Conservation (phyloP, 441 rosid genomes). For the Omphalea diandra region DNA sequence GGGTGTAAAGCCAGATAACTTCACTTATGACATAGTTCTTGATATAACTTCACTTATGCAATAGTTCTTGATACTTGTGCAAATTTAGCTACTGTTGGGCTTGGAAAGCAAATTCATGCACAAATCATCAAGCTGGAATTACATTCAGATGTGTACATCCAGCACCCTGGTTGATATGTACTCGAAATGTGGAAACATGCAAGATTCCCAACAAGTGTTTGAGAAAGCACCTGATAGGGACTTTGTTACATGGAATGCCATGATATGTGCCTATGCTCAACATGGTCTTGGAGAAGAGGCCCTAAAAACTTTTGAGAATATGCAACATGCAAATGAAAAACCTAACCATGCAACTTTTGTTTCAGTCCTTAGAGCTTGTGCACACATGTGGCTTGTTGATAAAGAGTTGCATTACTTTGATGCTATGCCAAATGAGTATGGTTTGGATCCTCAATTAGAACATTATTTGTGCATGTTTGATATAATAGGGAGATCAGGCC, state of each 20-base stretch:
- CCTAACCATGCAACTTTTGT: constrained; percentile 83
- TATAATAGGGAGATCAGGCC: constrained; percentile 78
- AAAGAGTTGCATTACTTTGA: constrained; percentile 63
- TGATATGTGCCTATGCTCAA: constrained; percentile 84
- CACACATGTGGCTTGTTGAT: constrained; percentile 68
- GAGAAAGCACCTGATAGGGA: constrained; percentile 63
- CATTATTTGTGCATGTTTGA: constrained; percentile 93
- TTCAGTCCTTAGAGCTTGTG: constrained; percentile 90
- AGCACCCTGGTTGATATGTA: constrained; percentile 98
- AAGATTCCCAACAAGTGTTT: constrained; percentile 64
- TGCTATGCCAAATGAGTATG: constrained; percentile 53
- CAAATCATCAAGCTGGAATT: constrained; percentile 69
- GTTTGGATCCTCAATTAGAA: constrained; percentile 69
- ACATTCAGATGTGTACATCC: constrained; percentile 71
- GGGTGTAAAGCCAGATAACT: constrained; percentile 68
- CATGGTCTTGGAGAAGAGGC: constrained; percentile 90
- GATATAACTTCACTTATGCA: constrained; percentile 83
- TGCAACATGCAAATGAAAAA: constrained; percentile 48
- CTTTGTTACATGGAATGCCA: constrained; percentile 88
- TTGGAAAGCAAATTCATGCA: constrained; percentile 90
- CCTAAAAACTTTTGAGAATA: constrained; percentile 52
- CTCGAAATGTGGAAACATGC: constrained; percentile 87
- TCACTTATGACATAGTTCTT: constrained; percentile 84
- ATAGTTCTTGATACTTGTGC: constrained; percentile 87
- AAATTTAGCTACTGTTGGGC: constrained; percentile 71